Conservation (phyloP, 768 basidiomycete species). For the Galerina marginata region DNA sequence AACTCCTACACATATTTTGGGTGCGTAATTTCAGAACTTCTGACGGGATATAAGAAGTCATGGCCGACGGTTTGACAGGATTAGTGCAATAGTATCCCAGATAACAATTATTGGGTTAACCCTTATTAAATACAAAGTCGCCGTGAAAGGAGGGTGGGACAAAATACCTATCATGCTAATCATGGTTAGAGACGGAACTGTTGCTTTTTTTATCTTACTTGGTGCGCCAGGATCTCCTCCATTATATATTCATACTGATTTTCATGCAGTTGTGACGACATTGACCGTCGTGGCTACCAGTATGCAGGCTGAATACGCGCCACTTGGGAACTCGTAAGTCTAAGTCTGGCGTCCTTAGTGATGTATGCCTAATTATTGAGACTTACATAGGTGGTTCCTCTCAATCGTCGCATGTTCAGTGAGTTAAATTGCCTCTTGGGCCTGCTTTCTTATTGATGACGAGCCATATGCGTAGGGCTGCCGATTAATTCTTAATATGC, state of each 20-base stretch:
- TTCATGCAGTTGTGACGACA: conserved; percentile 24
- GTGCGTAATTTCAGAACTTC: conserved; percentile 15
- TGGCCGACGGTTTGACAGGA: conserved; percentile 18
- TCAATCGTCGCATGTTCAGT: conserved; percentile 34
- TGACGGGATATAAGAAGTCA: neutral
- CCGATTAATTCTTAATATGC: conserved; percentile 31
- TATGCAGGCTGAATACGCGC: conserved; percentile 25
- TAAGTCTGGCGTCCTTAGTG: conserved; percentile 8
- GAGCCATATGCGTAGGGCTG: conserved; percentile 21
- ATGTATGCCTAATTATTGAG: neutral
- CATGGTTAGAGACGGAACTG: conserved; percentile 43
- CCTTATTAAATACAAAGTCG: conserved; percentile 33
- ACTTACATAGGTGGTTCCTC: conserved; percentile 30
- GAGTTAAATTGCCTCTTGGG: conserved; percentile 1
- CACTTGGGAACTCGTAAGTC: conserved; percentile 33
- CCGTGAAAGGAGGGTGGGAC: conserved; percentile 35
- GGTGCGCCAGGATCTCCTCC: conserved; percentile 24
- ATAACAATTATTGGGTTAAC: conserved; percentile 37
- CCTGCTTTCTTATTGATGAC: too few species aligned
- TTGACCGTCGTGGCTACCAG: conserved; percentile 26
- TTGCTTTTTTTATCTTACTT: conserved; percentile 38
- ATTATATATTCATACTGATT: neutral
- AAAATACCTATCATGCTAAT: conserved; percentile 39
- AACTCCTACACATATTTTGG: conserved; percentile 33
- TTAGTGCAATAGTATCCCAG: conserved; percentile 34